Conservation (phyloP, 2,329 filamentous ascomycete species). For the Coniochaeta sp. region DNA sequence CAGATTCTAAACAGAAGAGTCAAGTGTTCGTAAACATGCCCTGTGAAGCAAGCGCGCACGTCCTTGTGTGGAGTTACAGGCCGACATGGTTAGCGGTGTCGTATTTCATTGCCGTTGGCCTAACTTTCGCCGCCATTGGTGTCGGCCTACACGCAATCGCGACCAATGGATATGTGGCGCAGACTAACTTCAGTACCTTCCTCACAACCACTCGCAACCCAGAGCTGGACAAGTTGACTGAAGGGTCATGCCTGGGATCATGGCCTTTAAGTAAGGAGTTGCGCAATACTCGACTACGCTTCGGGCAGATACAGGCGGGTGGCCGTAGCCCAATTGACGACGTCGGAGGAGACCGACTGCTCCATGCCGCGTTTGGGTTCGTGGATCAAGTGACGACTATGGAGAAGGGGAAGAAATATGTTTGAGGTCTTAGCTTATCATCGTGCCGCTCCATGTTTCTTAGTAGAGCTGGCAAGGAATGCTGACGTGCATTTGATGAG, state of each 20-base stretch:
- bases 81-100: conserved; percentile 9
- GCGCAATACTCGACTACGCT: conserved; percentile 5
- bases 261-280: conserved; percentile 8
- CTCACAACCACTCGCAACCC: conserved; percentile 7
- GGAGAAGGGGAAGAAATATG: not conserved
- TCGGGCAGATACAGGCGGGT: conserved; percentile 4
- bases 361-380: conserved; percentile 1
- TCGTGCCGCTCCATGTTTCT: not conserved
- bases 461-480: too few relatives aligned
- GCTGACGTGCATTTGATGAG: too few relatives aligned
- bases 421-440: not conserved
- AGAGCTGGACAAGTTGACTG: conserved; percentile 6
- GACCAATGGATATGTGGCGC: conserved; percentile 7
- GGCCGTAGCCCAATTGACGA: not conserved
- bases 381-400: not conserved
- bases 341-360: not conserved
- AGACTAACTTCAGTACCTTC: conserved; percentile 7
- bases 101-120: conserved; percentile 7
- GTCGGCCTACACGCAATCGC: conserved; percentile 7
- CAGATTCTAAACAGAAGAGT: conserved; percentile 6
- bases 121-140: conserved; percentile 4
- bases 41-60: conserved; percentile 1
- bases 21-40: not conserved
- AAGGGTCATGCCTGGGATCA: conserved; percentile 5
- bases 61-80: conserved; percentile 10